Conservation (phyloP, 352 stramenopile genomes). For the Globisporangium spiculum region DNA sequence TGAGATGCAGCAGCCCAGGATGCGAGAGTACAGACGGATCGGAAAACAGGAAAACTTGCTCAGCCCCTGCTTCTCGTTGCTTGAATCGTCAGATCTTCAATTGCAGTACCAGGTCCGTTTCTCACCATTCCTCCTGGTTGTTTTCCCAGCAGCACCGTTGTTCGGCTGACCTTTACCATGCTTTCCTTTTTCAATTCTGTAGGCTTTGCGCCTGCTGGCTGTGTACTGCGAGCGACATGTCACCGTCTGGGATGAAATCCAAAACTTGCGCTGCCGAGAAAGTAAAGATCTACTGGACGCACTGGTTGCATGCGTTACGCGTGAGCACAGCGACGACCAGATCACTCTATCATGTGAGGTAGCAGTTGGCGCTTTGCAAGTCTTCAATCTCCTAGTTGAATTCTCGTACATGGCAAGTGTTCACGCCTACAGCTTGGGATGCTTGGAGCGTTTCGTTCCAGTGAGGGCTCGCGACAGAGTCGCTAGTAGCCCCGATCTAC, state of each 20-base stretch:
- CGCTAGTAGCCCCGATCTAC: not conserved
- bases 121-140: not conserved
- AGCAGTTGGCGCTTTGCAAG: not conserved
- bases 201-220: not conserved
- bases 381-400: slow-evolving; percentile 12
- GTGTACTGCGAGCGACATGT: slow-evolving; percentile 6
- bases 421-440: not conserved
- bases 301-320: not conserved
- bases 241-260: slow-evolving; percentile 2
- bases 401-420: slow-evolving; percentile 1
- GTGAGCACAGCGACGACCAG: not conserved
- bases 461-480: not conserved
- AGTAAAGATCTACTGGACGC: slow-evolving; percentile 1
- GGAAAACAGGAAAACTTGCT: slow-evolving; percentile 5
- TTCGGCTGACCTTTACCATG: not conserved
- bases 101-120: slow-evolving; percentile 4
- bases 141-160: not conserved
- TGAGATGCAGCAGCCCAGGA: not conserved
- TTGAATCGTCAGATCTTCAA: not conserved
- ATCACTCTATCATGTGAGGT: not conserved
- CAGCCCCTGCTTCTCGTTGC: not conserved
- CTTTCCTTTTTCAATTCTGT: not conserved
- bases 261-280: not conserved
- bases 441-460: slow-evolving; percentile 1
- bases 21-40: not conserved